Evolutionary conservation across 371 early-diverging fungal genomes (phyloP).

Genomic region (Actinomortierella ambigua): DNA sequence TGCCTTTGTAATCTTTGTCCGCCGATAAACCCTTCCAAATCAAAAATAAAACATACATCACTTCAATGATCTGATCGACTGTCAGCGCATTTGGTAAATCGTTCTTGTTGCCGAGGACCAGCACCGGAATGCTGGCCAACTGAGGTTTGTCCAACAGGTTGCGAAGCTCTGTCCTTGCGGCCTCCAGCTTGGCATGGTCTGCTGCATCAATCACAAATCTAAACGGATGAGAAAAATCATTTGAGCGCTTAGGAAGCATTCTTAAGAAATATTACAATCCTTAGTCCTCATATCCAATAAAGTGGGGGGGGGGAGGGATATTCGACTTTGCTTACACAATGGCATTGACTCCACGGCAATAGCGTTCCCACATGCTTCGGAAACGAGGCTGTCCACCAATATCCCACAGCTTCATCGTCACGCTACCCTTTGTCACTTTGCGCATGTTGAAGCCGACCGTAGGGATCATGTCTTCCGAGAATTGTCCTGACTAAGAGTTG

Average conservation of each 20-base stretch:
- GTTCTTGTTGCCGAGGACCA: conserved; percentile 99
- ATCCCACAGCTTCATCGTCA: conserved; percentile 99
- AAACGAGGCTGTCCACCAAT: conserved; percentile 97
- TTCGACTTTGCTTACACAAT: conserved; percentile 79
- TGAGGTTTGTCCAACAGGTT: conserved; percentile 90
- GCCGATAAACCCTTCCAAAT: too few relatives aligned
- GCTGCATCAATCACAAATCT: conserved; percentile 97
- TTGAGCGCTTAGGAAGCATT: too few relatives aligned
- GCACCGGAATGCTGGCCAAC: conserved; percentile 90
- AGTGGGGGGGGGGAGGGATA: neutral
- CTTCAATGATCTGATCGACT: conserved; percentile 92
- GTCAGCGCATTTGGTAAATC: conserved; percentile 91
- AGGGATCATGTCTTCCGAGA: conserved; percentile 96
- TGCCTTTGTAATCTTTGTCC: too few relatives aligned
- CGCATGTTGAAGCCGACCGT: conserved; percentile 99
- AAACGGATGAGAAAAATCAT: conserved; percentile 6
- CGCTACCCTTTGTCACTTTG: conserved; percentile 90
- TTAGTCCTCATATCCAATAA: too few relatives aligned
- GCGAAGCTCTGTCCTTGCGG: conserved; percentile 91
- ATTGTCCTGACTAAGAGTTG: conserved; percentile 95
- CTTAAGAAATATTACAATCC: too few relatives aligned
- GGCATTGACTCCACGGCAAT: conserved; percentile 94
- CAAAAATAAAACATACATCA: conserved; percentile 62
- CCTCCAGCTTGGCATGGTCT: conserved; percentile 90
- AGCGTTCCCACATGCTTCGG: conserved; percentile 98